Percentiles rank a stretch among this genome's conserved stretches.
Evolutionary conservation across 2,329 filamentous ascomycete species (phyloP).

Genomic region (Monilinia fructigena): DNA sequence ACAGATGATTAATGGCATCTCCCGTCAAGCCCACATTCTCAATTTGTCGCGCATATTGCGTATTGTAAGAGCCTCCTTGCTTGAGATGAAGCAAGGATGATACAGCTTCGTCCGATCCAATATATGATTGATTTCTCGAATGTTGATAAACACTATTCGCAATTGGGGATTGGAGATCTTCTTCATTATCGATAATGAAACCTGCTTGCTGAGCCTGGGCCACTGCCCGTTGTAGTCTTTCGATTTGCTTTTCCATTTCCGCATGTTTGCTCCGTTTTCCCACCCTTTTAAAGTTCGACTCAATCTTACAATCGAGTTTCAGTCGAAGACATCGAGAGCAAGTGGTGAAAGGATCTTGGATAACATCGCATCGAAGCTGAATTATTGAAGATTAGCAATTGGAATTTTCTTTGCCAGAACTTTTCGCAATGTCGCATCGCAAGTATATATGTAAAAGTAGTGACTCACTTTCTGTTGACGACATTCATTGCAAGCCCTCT

Average conservation of each 20-base stretch:
- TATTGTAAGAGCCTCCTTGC: conserved; percentile 55
- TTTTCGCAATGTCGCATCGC: conserved; percentile 10
- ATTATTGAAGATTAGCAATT: conserved; percentile 23
- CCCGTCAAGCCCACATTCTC: conserved; percentile 64
- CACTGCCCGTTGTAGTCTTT: conserved; percentile 62
- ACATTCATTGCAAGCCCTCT: conserved; percentile 82
- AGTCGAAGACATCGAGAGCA: conserved; percentile 77
- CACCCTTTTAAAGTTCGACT: conserved; percentile 82
- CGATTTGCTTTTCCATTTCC: conserved; percentile 83
- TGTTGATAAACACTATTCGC: conserved; percentile 54
- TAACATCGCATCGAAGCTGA: conserved; percentile 78
- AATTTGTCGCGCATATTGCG: conserved; percentile 44
- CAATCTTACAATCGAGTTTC: conserved; percentile 80
- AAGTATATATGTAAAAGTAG: conserved; percentile 2
- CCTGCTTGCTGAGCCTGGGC: conserved; percentile 60
- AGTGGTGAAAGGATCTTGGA: conserved; percentile 74
- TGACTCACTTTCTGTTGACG: conserved; percentile 76
- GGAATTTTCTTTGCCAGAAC: not conserved
- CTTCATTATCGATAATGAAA: conserved; percentile 54
- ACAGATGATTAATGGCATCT: conserved; percentile 62
- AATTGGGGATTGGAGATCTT: conserved; percentile 58
- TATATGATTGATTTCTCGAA: conserved; percentile 60
- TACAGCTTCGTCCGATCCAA: conserved; percentile 68
- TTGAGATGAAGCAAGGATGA: conserved; percentile 66
- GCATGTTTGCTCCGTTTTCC: conserved; percentile 81